These are phyloP conservation scores for Phialemoniopsis sp. DNA, from an alignment of 2,329 filamentous ascomycete genomes.

Conservation along the genomic window DNA sequence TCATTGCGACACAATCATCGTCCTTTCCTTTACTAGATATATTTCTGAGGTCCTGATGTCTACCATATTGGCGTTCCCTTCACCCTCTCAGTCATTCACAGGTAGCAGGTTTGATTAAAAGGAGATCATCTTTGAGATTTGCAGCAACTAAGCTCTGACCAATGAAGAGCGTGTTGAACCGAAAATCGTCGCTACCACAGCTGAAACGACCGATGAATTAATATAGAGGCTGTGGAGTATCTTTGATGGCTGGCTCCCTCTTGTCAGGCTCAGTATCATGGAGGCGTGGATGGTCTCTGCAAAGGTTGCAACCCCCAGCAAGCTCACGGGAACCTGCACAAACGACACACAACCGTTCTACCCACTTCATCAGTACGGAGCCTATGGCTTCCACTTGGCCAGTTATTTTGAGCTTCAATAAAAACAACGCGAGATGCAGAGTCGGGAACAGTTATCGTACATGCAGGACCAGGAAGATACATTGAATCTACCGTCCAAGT, in stretches of 20 bases:
- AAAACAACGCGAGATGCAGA: constrained; percentile 17
- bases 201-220: constrained; percentile 20
- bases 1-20: no score
- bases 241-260: no score
- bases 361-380: constrained; percentile 14
- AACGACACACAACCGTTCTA: constrained; percentile 20
- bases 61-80: no score
- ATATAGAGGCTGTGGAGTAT: no score
- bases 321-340: constrained; percentile 34
- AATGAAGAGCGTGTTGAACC: neutral
- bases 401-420: constrained; percentile 18
- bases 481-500: neutral
- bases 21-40: no score
- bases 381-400: no score
- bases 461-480: neutral
- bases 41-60: no score
- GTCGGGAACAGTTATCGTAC: neutral
- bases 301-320: no score
- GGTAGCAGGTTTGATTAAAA: no score
- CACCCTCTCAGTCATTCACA: no score
- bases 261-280: constrained; percentile 13
- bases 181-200: neutral
- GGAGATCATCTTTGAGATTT: no score
- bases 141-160: constrained; percentile 1
- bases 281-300: constrained; percentile 15